These are phyloP conservation scores for Globisporangium nodosum DNA, from an alignment of 352 stramenopile genomes.

Conservation along the genomic window DNA sequence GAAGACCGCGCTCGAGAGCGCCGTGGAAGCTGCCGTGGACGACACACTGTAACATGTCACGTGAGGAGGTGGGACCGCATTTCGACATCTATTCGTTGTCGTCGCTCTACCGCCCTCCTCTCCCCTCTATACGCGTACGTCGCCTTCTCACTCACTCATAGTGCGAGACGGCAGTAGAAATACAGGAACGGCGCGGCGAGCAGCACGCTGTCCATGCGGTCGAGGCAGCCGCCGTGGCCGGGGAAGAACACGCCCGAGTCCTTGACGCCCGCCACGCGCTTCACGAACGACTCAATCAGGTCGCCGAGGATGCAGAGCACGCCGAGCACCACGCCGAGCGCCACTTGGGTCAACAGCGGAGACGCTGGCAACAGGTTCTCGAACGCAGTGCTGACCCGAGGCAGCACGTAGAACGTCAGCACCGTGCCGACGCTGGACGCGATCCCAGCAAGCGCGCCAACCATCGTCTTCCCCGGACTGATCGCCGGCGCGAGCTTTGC, in stretches of 20 bases:
- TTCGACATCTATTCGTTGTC: background rate
- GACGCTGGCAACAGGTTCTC: constrained; percentile 7
- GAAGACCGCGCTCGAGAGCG: constrained; percentile 10
- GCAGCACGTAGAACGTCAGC: constrained; percentile 32
- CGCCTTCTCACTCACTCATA: background rate
- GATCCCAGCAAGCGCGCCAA: constrained; percentile 47
- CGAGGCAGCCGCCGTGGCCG: constrained; percentile 68
- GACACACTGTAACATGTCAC: constrained; percentile 11
- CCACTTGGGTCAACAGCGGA: constrained; percentile 29
- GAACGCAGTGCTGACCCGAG: constrained; percentile 4
- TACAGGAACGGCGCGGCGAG: constrained; percentile 60
- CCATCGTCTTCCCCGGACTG: constrained; percentile 65
- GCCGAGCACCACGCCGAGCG: constrained; percentile 37
- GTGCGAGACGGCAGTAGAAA: constrained; percentile 34
- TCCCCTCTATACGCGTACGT: background rate
- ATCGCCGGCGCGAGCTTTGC: constrained; percentile 54
- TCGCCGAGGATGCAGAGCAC: constrained; percentile 61
- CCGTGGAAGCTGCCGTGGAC: constrained; percentile 18
- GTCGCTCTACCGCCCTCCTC: background rate
- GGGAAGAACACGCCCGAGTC: constrained; percentile 71
- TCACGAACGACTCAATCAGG: constrained; percentile 62
- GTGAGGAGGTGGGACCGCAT: background rate
- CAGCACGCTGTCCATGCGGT: constrained; percentile 78
- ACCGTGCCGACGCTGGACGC: constrained; percentile 45
- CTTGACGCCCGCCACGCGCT: constrained; percentile 64